Evolutionary conservation across 2,329 filamentous ascomycete species (phyloP).

Genomic region (Ophiostoma montium): DNA sequence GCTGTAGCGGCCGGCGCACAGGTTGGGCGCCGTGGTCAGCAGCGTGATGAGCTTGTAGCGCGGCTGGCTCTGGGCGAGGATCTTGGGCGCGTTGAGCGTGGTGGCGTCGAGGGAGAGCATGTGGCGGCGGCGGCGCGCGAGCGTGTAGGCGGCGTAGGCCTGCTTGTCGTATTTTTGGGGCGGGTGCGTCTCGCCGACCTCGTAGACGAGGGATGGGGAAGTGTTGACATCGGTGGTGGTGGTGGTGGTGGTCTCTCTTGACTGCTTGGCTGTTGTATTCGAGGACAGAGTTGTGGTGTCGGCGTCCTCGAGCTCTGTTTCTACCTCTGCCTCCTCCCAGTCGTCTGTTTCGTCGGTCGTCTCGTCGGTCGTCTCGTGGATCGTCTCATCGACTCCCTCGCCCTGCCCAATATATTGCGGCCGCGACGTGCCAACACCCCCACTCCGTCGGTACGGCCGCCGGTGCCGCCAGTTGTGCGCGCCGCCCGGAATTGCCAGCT

Average conservation of each 20-base stretch:
- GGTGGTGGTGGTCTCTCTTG: no score
- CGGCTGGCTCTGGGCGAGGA: conserved; percentile 7
- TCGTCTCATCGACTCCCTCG: no score
- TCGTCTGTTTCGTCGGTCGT: no score
- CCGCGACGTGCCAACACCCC: background rate
- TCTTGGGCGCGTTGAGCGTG: conserved; percentile 3
- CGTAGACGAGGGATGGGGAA: background rate
- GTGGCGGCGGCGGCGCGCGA: background rate
- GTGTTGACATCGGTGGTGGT: no score
- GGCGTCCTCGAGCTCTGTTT: no score
- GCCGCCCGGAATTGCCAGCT: background rate
- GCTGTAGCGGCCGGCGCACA: conserved; percentile 45
- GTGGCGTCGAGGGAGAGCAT: background rate
- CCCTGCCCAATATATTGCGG: background rate
- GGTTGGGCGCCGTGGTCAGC: conserved; percentile 45
- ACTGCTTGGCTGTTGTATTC: no score
- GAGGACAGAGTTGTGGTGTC: no score
- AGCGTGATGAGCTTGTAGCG: conserved; percentile 37
- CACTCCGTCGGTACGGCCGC: background rate
- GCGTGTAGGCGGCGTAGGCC: background rate
- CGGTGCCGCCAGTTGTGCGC: background rate
- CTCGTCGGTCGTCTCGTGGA: background rate
- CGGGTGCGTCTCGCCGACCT: background rate
- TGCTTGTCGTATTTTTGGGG: background rate
- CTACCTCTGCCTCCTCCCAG: no score